These are phyloP conservation scores for Aureobasidium sp. DNA, from an alignment of 2,329 filamentous ascomycete genomes.

Conservation along the genomic window DNA sequence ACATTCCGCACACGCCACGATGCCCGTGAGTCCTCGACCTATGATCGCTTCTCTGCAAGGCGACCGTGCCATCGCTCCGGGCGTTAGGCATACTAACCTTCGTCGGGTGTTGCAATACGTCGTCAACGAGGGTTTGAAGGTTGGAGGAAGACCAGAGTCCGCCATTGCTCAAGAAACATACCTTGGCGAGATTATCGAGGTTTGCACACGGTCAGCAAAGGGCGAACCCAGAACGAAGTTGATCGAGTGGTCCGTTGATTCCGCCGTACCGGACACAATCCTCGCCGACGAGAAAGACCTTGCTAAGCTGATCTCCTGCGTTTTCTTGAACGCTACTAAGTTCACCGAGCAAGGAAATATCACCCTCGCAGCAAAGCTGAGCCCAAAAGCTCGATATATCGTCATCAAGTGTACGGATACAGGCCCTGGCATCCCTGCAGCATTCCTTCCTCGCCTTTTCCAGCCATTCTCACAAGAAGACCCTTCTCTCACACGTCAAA, in stretches of 20 bases:
- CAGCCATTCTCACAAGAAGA: constrained; percentile 64
- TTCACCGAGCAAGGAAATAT: constrained; percentile 60
- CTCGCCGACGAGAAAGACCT: constrained; percentile 57
- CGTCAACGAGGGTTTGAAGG: constrained; percentile 46
- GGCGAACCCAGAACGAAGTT: constrained; percentile 39
- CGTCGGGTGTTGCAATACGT: constrained; percentile 46
- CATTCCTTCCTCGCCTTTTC: constrained; percentile 60
- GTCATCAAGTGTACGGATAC: constrained; percentile 59
- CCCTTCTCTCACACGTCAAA: constrained; percentile 58
- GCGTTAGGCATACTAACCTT: constrained; percentile 41
- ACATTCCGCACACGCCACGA: background rate
- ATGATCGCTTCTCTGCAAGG: background rate
- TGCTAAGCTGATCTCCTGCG: constrained; percentile 56
- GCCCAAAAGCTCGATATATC: constrained; percentile 45
- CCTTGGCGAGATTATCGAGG: constrained; percentile 43
- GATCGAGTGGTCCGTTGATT: constrained; percentile 45
- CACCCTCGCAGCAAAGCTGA: constrained; percentile 47
- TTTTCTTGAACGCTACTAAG: constrained; percentile 61
- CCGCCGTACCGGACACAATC: constrained; percentile 47
- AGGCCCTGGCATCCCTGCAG: constrained; percentile 59
- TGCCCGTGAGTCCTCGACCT: constrained; percentile 1
- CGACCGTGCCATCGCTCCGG: constrained; percentile 37
- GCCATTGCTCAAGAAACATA: constrained; percentile 41
- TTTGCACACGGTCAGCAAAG: constrained; percentile 37
- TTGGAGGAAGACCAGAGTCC: constrained; percentile 47